Conservation (phyloP, 345 rosid species). For the Leavenworthia alabamica region DNA sequence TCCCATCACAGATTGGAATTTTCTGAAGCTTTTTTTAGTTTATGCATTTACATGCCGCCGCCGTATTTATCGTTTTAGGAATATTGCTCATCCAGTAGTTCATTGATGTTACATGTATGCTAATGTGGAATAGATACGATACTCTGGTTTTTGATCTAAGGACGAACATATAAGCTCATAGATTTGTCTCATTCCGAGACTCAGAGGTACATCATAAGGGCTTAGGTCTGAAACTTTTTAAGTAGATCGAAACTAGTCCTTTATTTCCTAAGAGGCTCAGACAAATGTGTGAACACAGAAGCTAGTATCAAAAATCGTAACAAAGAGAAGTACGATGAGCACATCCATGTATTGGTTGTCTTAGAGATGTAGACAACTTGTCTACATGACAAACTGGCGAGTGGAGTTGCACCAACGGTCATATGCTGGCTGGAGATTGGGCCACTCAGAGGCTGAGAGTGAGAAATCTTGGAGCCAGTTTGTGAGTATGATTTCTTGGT, state of each 20-base stretch:
- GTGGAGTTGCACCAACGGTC: conserved; percentile 72
- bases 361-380: too few species aligned
- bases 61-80: neutral
- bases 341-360: neutral
- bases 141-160: neutral
- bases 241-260: neutral
- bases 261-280: conserved; percentile 8
- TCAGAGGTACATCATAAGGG: neutral
- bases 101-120: neutral
- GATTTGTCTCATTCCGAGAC: neutral
- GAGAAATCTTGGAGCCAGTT: conserved; percentile 69
- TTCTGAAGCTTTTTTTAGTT: neutral
- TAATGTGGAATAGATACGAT: neutral
- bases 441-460: conserved; percentile 62
- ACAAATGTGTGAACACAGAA: conserved; percentile 9
- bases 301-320: neutral
- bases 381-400: conserved; percentile 39
- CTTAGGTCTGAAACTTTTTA: conserved; percentile 6
- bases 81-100: neutral
- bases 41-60: neutral
- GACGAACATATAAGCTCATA: neutral
- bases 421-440: conserved; percentile 50
- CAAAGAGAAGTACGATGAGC: neutral
- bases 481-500: conserved; percentile 62
- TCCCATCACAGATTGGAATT: conserved; percentile 10